A percentile compares a stretch with the other conserved stretches of the same genome.
phyloP scores from a whole-genome alignment of 2,329 filamentous ascomycete genomes.

The Penicillium frequentans region DNA sequence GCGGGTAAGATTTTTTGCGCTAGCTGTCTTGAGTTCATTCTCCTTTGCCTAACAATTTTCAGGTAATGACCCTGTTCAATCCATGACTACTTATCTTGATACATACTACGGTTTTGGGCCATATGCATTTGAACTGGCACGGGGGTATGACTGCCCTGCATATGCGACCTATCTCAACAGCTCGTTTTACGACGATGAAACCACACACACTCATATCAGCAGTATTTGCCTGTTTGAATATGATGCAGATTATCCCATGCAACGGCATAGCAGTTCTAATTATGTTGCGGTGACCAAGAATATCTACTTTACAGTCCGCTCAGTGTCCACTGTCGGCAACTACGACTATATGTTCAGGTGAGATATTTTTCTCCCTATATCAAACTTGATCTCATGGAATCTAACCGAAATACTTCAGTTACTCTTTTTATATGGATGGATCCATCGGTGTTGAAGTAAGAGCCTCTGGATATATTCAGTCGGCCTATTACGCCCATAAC shows the following conservation, averaged over 20 bases:
- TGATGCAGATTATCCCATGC: neutral
- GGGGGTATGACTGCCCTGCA: constrained; percentile 29
- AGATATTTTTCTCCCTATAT: neutral
- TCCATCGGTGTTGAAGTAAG: neutral
- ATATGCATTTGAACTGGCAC: constrained; percentile 11
- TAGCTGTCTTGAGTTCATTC: neutral
- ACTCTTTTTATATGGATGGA: neutral
- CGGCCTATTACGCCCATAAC: neutral
- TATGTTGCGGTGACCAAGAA: neutral
- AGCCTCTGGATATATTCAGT: neutral
- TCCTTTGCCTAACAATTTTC: neutral
- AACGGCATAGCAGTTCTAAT: neutral
- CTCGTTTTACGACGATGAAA: constrained; percentile 23
- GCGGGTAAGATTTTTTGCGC: neutral
- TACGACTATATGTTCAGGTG: neutral
- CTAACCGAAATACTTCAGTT: neutral
- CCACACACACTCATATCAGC: neutral
- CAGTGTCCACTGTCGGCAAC: neutral
- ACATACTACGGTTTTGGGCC: neutral
- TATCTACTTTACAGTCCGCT: neutral
- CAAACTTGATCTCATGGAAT: too few species aligned
- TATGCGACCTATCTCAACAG: constrained; percentile 28
- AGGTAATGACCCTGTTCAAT: neutral
- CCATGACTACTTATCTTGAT: neutral
- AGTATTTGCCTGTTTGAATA: neutral